phyloP scores from a whole-genome alignment of 345 rosid species.

The Eutrema yunnanense region DNA sequence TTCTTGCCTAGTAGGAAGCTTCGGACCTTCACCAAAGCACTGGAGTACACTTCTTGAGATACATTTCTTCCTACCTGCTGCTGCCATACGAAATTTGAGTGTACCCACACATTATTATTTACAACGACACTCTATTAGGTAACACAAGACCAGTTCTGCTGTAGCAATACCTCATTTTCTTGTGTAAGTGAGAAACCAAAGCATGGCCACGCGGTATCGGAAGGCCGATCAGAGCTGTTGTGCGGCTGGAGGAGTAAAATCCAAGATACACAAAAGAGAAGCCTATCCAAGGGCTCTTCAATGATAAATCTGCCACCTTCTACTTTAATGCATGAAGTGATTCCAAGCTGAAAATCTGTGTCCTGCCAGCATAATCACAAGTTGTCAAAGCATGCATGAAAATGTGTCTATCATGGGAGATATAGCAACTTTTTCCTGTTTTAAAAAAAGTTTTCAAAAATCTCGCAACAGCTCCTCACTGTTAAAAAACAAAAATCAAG shows the following conservation, averaged over 20 bases:
- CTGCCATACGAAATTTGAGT: slow-evolving; percentile 18
- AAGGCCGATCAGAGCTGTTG: slow-evolving; percentile 34
- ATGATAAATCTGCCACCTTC: slow-evolving; percentile 44
- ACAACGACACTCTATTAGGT: neutral
- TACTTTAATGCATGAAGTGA: slow-evolving; percentile 46
- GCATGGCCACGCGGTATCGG: slow-evolving; percentile 49
- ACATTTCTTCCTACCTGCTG: slow-evolving; percentile 48
- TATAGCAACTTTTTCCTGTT: no score
- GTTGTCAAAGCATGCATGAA: slow-evolving; percentile 5
- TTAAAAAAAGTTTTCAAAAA: no score
- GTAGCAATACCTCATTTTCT: slow-evolving; percentile 58
- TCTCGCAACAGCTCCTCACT: neutral
- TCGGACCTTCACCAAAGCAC: slow-evolving; percentile 51
- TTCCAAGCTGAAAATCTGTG: slow-evolving; percentile 43
- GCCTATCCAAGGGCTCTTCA: slow-evolving; percentile 75
- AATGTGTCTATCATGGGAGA: neutral
- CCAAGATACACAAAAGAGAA: slow-evolving; percentile 70
- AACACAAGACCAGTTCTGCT: neutral
- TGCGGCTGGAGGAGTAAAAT: slow-evolving; percentile 60
- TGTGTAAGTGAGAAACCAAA: slow-evolving; percentile 87
- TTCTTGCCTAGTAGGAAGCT: slow-evolving; percentile 42
- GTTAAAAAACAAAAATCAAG: neutral
- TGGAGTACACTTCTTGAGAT: slow-evolving; percentile 47
- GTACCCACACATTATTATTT: neutral
- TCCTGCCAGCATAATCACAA: slow-evolving; percentile 39